Evolutionary conservation across 176 grass and related monocot species (phyloP).

Genomic region (sorghum (Sorghum bicolor)): DNA sequence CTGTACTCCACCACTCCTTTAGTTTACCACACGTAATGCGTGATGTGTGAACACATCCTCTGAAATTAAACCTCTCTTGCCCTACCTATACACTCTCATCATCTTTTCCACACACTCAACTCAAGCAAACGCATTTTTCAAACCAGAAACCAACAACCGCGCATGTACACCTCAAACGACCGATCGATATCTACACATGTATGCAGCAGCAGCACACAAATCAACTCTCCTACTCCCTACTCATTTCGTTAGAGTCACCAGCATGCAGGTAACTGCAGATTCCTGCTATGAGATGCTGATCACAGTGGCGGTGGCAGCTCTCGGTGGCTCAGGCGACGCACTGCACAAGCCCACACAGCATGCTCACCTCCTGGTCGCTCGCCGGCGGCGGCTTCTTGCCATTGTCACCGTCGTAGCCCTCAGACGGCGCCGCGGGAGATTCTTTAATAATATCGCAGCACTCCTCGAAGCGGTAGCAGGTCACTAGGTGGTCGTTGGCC

Average conservation of each 20-base stretch:
- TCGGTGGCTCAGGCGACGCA: conserved; percentile 27
- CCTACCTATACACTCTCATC: neutral
- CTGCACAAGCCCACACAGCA: conserved; percentile 30
- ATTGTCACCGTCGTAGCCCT: neutral
- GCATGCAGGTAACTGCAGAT: neutral
- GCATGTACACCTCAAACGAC: neutral
- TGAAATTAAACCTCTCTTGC: neutral
- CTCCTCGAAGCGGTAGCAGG: conserved; percentile 73
- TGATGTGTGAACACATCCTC: conserved; percentile 1
- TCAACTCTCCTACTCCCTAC: conserved; percentile 14
- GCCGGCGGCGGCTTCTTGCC: neutral
- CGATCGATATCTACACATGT: conserved; percentile 12
- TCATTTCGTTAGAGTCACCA: neutral
- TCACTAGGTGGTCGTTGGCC: conserved; percentile 85
- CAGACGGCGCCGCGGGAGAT: neutral
- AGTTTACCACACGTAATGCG: neutral
- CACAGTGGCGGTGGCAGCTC: conserved; percentile 2
- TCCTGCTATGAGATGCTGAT: conserved; percentile 53
- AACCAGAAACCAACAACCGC: conserved; percentile 12
- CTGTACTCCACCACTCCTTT: conserved; percentile 1
- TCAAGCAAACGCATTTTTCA: conserved; percentile 7
- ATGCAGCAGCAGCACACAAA: neutral
- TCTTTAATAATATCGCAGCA: conserved; percentile 32
- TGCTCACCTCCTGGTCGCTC: conserved; percentile 40
- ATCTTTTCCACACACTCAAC: neutral